Evolutionary conservation across 2,329 filamentous ascomycete genomes (phyloP).

Genomic region (Allantophomopsis lycopodina): DNA sequence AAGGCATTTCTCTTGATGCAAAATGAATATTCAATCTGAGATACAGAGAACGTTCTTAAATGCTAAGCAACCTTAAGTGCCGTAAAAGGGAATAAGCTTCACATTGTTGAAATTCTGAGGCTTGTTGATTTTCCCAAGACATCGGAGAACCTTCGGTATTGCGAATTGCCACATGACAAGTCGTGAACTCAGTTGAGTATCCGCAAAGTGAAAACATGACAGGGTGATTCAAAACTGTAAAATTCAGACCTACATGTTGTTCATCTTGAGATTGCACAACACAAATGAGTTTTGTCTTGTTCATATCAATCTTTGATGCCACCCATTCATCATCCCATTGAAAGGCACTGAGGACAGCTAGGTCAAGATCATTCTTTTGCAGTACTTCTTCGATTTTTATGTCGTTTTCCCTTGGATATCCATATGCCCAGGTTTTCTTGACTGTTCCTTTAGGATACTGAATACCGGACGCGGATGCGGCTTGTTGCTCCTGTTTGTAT

Average conservation of each 20-base stretch:
- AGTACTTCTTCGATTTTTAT: conserved; percentile 83
- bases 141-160: too few relatives aligned
- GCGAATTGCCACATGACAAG: too few relatives aligned
- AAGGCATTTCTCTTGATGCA: too few relatives aligned
- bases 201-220: too few relatives aligned
- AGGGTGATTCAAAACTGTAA: too few relatives aligned
- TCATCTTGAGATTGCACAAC: conserved; percentile 45
- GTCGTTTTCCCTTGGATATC: conserved; percentile 51
- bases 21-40: too few relatives aligned
- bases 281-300: conserved; percentile 32
- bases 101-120: too few relatives aligned
- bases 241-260: conserved; percentile 19
- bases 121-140: too few relatives aligned
- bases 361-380: conserved; percentile 55
- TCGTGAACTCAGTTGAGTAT: too few relatives aligned
- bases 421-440: conserved; percentile 67
- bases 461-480: conserved; percentile 7
- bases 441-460: conserved; percentile 41
- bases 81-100: too few relatives aligned
- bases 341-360: conserved; percentile 76
- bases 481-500: conserved; percentile 3
- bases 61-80: too few relatives aligned
- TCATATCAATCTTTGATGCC: conserved; percentile 24
- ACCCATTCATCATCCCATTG: conserved; percentile 78
- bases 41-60: too few relatives aligned